These are phyloP conservation scores for Aureobasidium lini DNA, from an alignment of 2,329 filamentous ascomycete genomes.

Conservation along the genomic window DNA sequence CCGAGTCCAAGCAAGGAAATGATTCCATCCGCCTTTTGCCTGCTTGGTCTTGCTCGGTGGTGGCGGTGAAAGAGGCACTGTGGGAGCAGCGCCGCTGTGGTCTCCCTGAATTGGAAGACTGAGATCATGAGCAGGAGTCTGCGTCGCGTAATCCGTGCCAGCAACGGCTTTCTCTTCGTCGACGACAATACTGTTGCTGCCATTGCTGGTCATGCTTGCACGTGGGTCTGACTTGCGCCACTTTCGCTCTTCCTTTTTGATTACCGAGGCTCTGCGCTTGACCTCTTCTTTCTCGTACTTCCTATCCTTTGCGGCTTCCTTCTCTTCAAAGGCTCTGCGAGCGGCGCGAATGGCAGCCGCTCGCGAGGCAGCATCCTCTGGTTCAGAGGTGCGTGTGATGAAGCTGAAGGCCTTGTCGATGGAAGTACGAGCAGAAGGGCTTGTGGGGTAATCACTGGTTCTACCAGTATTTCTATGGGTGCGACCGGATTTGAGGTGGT, in stretches of 20 bases:
- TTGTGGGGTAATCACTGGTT: conserved; percentile 41
- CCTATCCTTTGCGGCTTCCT: conserved; percentile 49
- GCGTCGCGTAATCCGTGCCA: conserved; percentile 32
- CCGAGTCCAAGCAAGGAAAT: conserved; percentile 50
- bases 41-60: conserved; percentile 25
- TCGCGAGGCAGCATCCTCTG: conserved; percentile 40
- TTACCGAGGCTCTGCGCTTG: conserved; percentile 39
- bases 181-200: conserved; percentile 12
- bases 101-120: conserved; percentile 25
- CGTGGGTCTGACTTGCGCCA: conserved; percentile 33
- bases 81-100: conserved; percentile 26
- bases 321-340: conserved; percentile 51
- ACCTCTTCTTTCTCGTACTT: conserved; percentile 47
- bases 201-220: conserved; percentile 20
- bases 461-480: conserved; percentile 44
- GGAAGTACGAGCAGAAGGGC: conserved; percentile 48
- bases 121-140: conserved; percentile 27
- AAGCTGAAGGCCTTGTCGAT: conserved; percentile 50
- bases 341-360: conserved; percentile 50
- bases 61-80: conserved; percentile 17
- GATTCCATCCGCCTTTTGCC: conserved; percentile 42
- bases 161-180: conserved; percentile 22
- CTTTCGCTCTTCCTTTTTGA: conserved; percentile 36
- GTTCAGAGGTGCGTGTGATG: conserved; percentile 33
- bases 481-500: conserved; percentile 22